phyloP scores from a whole-genome alignment of 2,329 filamentous ascomycete species.

The Boeremia exigua region DNA sequence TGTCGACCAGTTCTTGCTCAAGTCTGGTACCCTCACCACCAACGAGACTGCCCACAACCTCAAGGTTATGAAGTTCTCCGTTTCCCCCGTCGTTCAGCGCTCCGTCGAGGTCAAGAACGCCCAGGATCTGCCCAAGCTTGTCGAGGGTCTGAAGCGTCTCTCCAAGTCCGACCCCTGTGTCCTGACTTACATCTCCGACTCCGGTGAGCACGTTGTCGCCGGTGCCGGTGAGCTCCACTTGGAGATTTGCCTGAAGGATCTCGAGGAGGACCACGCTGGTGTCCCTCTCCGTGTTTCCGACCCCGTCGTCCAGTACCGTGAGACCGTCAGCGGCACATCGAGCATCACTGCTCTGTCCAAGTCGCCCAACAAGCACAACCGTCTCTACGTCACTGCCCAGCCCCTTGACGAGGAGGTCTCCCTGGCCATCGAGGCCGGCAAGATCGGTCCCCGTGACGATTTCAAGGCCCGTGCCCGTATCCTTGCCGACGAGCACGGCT shows the following conservation, averaged over 20 bases:
- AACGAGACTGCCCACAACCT: constrained; percentile 98
- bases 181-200: constrained; percentile 84
- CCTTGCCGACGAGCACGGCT: constrained; percentile 95
- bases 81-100: constrained; percentile 97
- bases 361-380: constrained; percentile 99
- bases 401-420: constrained; percentile 92
- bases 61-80: constrained; percentile 99
- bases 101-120: constrained; percentile 99
- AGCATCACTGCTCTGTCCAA: constrained; percentile 98
- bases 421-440: constrained; percentile 87
- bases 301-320: constrained; percentile 98
- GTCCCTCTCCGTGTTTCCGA: constrained; percentile 97
- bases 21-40: constrained; percentile 99
- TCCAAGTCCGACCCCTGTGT: constrained; percentile 99
- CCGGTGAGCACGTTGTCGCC: constrained; percentile 98
- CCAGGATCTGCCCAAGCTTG: constrained; percentile 98
- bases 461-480: constrained; percentile 98
- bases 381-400: constrained; percentile 94
- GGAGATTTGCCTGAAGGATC: constrained; percentile 99
- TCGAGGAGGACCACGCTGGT: constrained; percentile 98
- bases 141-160: constrained; percentile 99
- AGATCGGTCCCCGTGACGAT: constrained; percentile 94
- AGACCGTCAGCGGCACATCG: constrained; percentile 84
- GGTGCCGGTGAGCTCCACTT: constrained; percentile 99
- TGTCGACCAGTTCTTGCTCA: constrained; percentile 99